Conservation (phyloP, 441 rosid genomes). For the Jatropha multifida region DNA sequence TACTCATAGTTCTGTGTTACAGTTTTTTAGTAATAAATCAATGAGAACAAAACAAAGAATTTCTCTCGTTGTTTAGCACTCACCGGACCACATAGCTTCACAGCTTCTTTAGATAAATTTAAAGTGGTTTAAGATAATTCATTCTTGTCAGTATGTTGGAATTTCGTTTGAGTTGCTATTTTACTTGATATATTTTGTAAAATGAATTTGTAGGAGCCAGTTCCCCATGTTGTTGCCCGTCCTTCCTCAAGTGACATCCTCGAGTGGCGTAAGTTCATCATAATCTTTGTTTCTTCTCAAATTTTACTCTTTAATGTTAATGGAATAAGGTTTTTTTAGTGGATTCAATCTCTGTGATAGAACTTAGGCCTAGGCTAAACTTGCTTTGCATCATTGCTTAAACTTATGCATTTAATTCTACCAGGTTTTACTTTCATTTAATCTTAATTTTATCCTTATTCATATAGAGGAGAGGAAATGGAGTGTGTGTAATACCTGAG, state of each 20-base stretch:
- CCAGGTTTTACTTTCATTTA: background rate
- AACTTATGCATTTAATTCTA: background rate
- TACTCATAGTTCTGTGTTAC: background rate
- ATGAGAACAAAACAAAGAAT: background rate
- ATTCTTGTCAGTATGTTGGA: background rate
- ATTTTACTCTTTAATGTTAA: background rate
- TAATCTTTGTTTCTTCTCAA: background rate
- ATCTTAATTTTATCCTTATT: too few species aligned
- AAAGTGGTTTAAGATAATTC: background rate
- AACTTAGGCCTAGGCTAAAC: background rate
- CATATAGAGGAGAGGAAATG: background rate
- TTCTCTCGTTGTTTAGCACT: background rate
- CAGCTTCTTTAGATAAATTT: background rate
- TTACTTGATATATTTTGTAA: background rate
- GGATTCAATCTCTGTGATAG: background rate
- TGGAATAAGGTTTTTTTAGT: background rate
- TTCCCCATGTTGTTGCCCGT: conserved; percentile 89
- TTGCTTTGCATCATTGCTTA: background rate
- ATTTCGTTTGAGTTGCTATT: background rate
- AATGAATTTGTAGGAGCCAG: conserved; percentile 73
- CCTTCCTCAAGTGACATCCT: conserved; percentile 94
- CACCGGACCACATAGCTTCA: background rate
- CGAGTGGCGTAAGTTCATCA: conserved; percentile 89
- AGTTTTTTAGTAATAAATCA: too few species aligned
- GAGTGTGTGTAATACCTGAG: background rate